A percentile compares a stretch with the other conserved stretches of the same genome.
phyloP scores from a whole-genome alignment of 306 rosid genomes.

The Rubus idaeus region DNA sequence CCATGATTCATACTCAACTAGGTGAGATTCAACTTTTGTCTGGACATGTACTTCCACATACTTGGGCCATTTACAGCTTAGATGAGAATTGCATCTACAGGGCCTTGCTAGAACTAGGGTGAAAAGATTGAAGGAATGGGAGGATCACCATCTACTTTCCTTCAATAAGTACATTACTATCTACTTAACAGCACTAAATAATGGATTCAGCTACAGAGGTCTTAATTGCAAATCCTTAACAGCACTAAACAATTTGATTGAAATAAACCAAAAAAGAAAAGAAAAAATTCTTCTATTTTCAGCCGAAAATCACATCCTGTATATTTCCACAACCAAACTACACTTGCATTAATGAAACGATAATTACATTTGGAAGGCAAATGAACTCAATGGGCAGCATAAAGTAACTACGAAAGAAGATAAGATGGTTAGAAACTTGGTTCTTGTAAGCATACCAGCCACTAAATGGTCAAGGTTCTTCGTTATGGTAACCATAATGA shows the following conservation, averaged over 20 bases:
- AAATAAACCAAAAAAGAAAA: background rate
- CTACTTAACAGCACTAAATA: background rate
- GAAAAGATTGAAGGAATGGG: background rate
- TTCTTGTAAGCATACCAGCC: conserved; percentile 22
- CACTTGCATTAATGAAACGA: conserved; percentile 24
- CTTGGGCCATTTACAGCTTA: background rate
- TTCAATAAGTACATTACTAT: background rate
- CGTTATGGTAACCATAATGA: conserved; percentile 43
- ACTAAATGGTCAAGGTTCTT: conserved; percentile 40
- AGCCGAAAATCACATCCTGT: background rate
- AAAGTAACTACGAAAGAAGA: conserved; percentile 24
- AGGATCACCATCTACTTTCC: background rate
- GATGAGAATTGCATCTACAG: background rate
- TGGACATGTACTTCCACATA: background rate
- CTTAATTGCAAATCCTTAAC: too few species aligned
- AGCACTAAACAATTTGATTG: background rate
- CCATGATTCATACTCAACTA: too few species aligned
- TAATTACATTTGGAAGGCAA: conserved; percentile 32
- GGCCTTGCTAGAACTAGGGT: background rate
- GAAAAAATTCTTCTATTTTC: background rate
- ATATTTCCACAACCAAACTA: conserved; percentile 12
- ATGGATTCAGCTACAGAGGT: background rate
- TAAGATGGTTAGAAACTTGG: conserved; percentile 11
- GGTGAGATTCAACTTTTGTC: too few species aligned
- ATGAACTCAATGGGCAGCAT: background rate